Evolutionary conservation across 2,329 filamentous ascomycete species (phyloP).

Genomic region (Monilinia laxa): DNA sequence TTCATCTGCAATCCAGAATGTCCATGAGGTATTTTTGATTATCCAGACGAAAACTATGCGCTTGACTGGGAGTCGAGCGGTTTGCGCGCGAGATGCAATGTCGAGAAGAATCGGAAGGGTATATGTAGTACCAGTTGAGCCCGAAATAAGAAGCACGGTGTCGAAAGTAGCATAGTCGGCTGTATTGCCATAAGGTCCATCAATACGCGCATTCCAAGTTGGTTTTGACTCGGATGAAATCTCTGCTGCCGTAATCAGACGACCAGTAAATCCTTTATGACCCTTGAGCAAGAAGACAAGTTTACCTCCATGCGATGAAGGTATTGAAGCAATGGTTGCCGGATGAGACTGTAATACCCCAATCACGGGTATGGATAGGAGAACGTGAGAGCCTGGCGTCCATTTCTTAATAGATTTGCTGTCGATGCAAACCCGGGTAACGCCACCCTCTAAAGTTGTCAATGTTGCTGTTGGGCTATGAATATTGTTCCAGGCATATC

Average conservation of each 20-base stretch:
- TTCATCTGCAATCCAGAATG: conserved; percentile 46
- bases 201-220: conserved; percentile 46
- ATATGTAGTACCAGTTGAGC: conserved; percentile 62
- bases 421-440: conserved; percentile 42
- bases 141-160: conserved; percentile 58
- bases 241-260: conserved; percentile 49
- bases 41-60: conserved; percentile 55
- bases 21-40: conserved; percentile 56
- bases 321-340: conserved; percentile 57
- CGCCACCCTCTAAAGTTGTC: conserved; percentile 40
- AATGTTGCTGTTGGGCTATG: conserved; percentile 34
- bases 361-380: conserved; percentile 58
- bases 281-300: conserved; percentile 59
- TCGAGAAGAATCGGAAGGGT: conserved; percentile 54
- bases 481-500: conserved; percentile 41
- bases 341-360: conserved; percentile 58
- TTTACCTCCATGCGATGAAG: conserved; percentile 54
- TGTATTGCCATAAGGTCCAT: conserved; percentile 55
- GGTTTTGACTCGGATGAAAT: conserved; percentile 25
- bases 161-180: conserved; percentile 58
- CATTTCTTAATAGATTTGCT: conserved; percentile 42
- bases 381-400: conserved; percentile 55
- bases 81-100: conserved; percentile 29
- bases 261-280: conserved; percentile 57
- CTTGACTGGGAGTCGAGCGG: conserved; percentile 44